Conservation (phyloP, 495 filamentous ascomycete species). For the Thermochaetoides thermophila region DNA sequence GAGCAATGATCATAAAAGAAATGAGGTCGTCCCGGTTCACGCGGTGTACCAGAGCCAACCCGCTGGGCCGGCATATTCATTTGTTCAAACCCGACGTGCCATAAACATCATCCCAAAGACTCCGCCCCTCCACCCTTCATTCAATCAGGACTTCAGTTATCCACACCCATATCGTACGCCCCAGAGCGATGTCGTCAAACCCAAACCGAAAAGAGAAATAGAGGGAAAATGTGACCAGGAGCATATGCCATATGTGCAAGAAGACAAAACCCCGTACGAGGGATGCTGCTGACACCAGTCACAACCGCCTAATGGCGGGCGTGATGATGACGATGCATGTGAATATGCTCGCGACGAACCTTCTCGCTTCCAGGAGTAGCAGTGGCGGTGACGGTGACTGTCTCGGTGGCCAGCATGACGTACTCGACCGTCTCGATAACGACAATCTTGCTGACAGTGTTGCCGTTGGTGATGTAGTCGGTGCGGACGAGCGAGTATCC, state of each 20-base stretch:
- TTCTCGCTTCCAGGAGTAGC: constrained; percentile 10
- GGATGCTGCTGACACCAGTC: not conserved
- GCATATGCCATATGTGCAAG: constrained; percentile 5
- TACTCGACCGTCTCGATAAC: constrained; percentile 31
- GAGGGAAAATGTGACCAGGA: constrained; percentile 2
- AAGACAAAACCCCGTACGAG: too few relatives aligned
- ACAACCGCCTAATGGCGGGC: constrained; percentile 5
- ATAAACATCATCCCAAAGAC: too few relatives aligned
- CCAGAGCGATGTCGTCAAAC: too few relatives aligned
- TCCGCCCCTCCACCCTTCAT: too few relatives aligned
- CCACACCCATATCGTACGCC: too few relatives aligned
- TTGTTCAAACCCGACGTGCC: too few relatives aligned
- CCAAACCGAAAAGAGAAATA: too few relatives aligned
- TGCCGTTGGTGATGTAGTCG: constrained; percentile 25
- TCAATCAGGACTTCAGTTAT: too few relatives aligned
- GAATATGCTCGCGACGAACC: constrained; percentile 10
- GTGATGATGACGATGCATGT: constrained; percentile 12
- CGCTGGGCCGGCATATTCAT: too few relatives aligned
- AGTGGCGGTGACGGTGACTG: constrained; percentile 13
- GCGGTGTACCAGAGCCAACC: too few relatives aligned
- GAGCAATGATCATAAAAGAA: too few relatives aligned
- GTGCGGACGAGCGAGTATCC: constrained; percentile 28
- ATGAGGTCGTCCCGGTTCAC: too few relatives aligned
- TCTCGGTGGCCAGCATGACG: constrained; percentile 19
- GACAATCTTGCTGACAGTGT: constrained; percentile 27